Conservation (phyloP, 768 basidiomycete species). For the Boletus insuetus region DNA sequence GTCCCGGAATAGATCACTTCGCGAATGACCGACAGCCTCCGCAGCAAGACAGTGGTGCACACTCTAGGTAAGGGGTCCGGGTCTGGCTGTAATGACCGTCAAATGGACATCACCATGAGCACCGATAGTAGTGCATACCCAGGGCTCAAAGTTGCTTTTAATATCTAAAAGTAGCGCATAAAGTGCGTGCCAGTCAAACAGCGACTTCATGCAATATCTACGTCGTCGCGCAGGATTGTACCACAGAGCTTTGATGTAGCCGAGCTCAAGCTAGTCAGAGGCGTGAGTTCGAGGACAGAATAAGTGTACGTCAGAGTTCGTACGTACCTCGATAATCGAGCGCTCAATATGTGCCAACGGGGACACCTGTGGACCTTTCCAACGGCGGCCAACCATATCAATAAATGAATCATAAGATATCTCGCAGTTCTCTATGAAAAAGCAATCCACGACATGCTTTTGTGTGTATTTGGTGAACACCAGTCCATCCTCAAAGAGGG, state of each 20-base stretch:
- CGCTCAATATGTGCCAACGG: slow-evolving; percentile 44
- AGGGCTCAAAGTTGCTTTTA: slow-evolving; percentile 14
- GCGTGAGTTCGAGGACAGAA: background rate
- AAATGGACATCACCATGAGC: background rate
- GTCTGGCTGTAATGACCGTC: slow-evolving; percentile 16
- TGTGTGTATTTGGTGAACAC: slow-evolving; percentile 51
- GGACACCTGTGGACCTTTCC: slow-evolving; percentile 34
- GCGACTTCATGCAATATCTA: slow-evolving; percentile 58
- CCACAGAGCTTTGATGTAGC: slow-evolving; percentile 61
- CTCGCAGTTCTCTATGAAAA: slow-evolving; percentile 63
- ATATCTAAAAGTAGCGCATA: slow-evolving; percentile 46
- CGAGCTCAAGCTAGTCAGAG: slow-evolving; percentile 49
- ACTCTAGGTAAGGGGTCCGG: slow-evolving; percentile 28
- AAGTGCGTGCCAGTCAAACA: slow-evolving; percentile 64
- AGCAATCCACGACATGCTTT: slow-evolving; percentile 57
- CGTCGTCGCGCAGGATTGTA: slow-evolving; percentile 67
- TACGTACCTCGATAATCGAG: slow-evolving; percentile 36
- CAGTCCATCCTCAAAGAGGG: slow-evolving; percentile 53
- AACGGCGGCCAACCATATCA: slow-evolving; percentile 37
- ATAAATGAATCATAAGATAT: slow-evolving; percentile 48
- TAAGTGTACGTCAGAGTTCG: background rate
- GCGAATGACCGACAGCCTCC: slow-evolving; percentile 57
- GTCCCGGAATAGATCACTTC: slow-evolving; percentile 76
- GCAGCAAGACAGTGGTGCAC: slow-evolving; percentile 43
- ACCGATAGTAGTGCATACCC: slow-evolving; percentile 3